Evolutionary conservation across 2,329 filamentous ascomycete species (phyloP).

Genomic region (Trichoderma sp.): DNA sequence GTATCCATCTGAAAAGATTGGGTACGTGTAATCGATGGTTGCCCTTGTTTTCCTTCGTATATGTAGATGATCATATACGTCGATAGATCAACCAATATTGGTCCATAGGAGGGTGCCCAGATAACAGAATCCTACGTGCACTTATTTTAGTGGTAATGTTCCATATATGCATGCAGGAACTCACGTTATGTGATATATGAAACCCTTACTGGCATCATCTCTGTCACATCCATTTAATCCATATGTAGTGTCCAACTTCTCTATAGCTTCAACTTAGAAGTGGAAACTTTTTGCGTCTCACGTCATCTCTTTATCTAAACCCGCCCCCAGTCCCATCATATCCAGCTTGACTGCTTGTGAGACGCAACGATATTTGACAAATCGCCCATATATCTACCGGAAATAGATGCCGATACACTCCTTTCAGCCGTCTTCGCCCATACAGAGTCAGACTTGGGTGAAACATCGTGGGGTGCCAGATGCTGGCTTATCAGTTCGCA

Average conservation of each 20-base stretch:
- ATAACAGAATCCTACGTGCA: not conserved
- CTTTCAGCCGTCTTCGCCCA: not conserved
- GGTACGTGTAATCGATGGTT: not conserved
- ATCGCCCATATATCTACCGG: rapidly evolving
- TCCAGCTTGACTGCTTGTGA: not conserved
- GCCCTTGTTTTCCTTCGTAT: not conserved
- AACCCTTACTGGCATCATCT: not conserved
- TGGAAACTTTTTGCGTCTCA: not conserved
- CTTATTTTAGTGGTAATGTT: not conserved
- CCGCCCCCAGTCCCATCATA: not conserved
- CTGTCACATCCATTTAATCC: not conserved
- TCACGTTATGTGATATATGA: not conserved
- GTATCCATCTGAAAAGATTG: not conserved
- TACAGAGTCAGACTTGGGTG: not conserved
- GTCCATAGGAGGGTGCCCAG: not conserved
- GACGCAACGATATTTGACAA: not conserved
- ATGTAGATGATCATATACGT: not conserved
- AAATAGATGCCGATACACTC: not conserved
- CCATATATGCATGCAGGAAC: not conserved
- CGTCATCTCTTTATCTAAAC: not conserved
- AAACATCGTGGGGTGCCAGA: not conserved
- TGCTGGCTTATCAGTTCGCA: not conserved
- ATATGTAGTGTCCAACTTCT: not conserved
- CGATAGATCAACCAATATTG: not conserved
- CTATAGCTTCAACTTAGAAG: not conserved